A percentile compares a stretch with the other conserved stretches of the same genome.
phyloP scores from a whole-genome alignment of 2,329 filamentous ascomycete species.

The Fusarium sp. region DNA sequence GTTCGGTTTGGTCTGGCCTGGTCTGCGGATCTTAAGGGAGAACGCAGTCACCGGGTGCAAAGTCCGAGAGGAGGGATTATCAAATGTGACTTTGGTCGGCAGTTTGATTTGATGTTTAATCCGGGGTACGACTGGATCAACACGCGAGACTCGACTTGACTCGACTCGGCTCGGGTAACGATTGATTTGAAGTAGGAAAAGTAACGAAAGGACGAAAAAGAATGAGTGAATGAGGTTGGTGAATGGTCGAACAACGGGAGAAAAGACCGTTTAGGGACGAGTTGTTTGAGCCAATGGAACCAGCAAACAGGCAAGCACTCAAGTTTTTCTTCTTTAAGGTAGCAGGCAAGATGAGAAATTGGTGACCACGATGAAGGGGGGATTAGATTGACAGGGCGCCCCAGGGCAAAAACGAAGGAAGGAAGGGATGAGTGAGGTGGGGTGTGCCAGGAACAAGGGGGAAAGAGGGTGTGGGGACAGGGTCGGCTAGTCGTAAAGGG shows the following conservation, averaged over 20 bases:
- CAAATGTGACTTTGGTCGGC: constrained; percentile 31
- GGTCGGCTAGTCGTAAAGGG: constrained; percentile 25
- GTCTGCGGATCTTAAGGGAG: constrained; percentile 43
- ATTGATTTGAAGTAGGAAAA: constrained; percentile 9
- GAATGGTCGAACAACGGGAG: constrained; percentile 29
- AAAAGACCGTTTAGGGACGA: constrained; percentile 26
- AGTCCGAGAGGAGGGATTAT: constrained; percentile 17
- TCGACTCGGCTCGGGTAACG: not conserved
- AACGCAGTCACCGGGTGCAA: constrained; percentile 17
- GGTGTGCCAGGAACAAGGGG: constrained; percentile 33
- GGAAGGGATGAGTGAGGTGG: constrained; percentile 39
- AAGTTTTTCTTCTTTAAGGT: constrained; percentile 28
- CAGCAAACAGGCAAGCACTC: constrained; percentile 20
- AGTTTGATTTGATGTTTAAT: constrained; percentile 38
- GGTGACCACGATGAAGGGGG: constrained; percentile 45
- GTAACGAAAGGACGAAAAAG: constrained; percentile 27
- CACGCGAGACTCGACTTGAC: constrained; percentile 21
- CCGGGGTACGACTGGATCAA: constrained; percentile 31
- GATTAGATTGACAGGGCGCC: constrained; percentile 41
- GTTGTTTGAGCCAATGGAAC: constrained; percentile 27
- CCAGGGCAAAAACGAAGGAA: constrained; percentile 27
- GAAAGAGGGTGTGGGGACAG: constrained; percentile 28
- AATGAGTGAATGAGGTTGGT: constrained; percentile 32
- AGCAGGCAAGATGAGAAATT: constrained; percentile 43
- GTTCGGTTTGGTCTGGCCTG: constrained; percentile 20